Conservation (phyloP, 352 stramenopile species). For the Thalassiosira livingstoniorum region DNA sequence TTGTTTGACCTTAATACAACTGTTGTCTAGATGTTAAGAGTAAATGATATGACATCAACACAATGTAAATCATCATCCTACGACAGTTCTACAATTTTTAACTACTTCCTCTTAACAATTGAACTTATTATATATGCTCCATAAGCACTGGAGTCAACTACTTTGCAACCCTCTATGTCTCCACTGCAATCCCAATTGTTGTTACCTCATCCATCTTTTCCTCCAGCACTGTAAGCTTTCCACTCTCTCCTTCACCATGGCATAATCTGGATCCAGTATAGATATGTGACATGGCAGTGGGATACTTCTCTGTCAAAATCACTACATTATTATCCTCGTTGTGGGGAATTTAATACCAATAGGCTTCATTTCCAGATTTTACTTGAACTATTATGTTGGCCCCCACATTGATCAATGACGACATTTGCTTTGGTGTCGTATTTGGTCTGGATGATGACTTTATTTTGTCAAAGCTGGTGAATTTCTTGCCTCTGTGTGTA, state of each 20-base stretch:
- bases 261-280: constrained; percentile 86
- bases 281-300: constrained; percentile 85
- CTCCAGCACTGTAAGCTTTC: constrained; percentile 58
- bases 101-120: too few species aligned
- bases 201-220: constrained; percentile 69
- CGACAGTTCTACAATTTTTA: too few species aligned
- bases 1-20: too few species aligned
- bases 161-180: constrained; percentile 79
- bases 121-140: too few species aligned
- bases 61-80: too few species aligned
- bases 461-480: constrained; percentile 86
- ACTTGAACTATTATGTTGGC: too few species aligned
- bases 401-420: constrained; percentile 79
- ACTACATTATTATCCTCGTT: constrained; percentile 84
- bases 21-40: too few species aligned
- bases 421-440: constrained; percentile 76
- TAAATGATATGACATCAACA: too few species aligned
- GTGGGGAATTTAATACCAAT: constrained; percentile 84
- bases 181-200: constrained; percentile 71
- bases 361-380: too few species aligned
- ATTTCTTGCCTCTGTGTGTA: constrained; percentile 77
- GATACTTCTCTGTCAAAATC: constrained; percentile 59
- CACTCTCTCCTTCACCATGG: constrained; percentile 49
- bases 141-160: constrained; percentile 73
- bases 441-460: constrained; percentile 87